These are phyloP conservation scores for Salix caprea DNA, from an alignment of 345 rosid species.

Conservation along the genomic window DNA sequence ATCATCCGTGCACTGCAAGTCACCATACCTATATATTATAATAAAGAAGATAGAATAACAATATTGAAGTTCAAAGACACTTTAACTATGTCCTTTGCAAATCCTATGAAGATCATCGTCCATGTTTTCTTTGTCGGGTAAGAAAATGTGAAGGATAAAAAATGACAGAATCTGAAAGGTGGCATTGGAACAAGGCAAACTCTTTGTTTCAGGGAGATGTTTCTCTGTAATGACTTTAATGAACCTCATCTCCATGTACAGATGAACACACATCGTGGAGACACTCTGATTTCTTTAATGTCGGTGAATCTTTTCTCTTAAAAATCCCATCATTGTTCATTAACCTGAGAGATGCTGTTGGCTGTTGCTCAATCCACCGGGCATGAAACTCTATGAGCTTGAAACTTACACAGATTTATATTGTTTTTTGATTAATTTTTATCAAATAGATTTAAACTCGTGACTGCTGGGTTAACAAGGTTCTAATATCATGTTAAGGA, in stretches of 20 bases:
- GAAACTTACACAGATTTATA: too few relatives aligned
- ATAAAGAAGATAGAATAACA: too few relatives aligned
- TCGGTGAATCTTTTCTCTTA: neutral
- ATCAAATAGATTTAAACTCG: too few relatives aligned
- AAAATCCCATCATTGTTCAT: neutral
- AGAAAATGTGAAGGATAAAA: neutral
- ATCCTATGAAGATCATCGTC: slow-evolving; percentile 22
- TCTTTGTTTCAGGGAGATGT: slow-evolving; percentile 27
- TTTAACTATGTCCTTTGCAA: slow-evolving; percentile 1
- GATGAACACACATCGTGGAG: slow-evolving; percentile 6
- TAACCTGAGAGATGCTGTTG: neutral
- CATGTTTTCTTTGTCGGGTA: slow-evolving; percentile 12
- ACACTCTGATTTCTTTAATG: neutral
- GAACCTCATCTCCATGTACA: neutral
- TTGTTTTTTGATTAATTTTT: too few relatives aligned
- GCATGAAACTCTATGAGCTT: too few relatives aligned
- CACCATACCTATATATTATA: neutral
- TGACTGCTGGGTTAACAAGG: too few relatives aligned
- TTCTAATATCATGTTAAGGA: too few relatives aligned
- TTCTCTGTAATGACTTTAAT: slow-evolving; percentile 9
- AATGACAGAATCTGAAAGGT: neutral
- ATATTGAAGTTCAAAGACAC: neutral
- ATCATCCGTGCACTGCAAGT: neutral
- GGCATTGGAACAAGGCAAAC: slow-evolving; percentile 14
- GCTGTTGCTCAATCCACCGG: neutral